Base-by-base conservation (phyloP, 495 filamentous ascomycete species). In the Apodospora peruviana region DNA sequence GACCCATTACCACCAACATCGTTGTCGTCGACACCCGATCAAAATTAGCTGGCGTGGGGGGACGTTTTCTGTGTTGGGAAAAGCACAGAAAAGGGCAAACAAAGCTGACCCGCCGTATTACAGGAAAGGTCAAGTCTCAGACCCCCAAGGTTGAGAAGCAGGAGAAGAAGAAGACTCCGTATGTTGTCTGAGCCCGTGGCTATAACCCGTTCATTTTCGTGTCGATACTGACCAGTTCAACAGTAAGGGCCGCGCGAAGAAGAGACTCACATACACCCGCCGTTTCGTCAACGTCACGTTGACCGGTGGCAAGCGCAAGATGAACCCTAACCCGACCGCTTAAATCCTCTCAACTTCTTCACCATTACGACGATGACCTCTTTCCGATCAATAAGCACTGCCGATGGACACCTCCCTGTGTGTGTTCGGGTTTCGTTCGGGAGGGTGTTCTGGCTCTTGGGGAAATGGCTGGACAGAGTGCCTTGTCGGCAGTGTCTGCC, bases 241-340 rank as follows among this genome's bases (percentile, higher is more conserved):
- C 32, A 62, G 57, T 69, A 97, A 99, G 83, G 93, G 93, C 69
- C 90, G 93, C 61, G 93, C 93, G 58, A 91, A 91, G 85, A 99
- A 98, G 90, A 84, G 93, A 64, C 84, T 96, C 62, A 80, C 78
- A 57, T 98, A 99, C 81, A 97, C 90, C 60, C 87, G 93, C 70
- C 90, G 93, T 59, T 99, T 99, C 82, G 94, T 99, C 58, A 99
- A 97, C 80, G 91, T 99, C 68, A 95, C 90, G 61, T 79, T 96
- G 82, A 96, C 93, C 50, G 93, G 93, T 73, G 93, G 93, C 73
- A 99, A 99, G 91, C 81, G 93, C 74, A 97, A 97, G 91, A 90
- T 94, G 48, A 55, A 65, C 40, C 20, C 18, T 10, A 22, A 41
- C 39, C 10, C 39, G 19, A 12, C 5, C 18, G 21, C 27, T 32